Base-by-base conservation (phyloP, 1,284 basidiomycete species). In the Boletus sp. region DNA sequence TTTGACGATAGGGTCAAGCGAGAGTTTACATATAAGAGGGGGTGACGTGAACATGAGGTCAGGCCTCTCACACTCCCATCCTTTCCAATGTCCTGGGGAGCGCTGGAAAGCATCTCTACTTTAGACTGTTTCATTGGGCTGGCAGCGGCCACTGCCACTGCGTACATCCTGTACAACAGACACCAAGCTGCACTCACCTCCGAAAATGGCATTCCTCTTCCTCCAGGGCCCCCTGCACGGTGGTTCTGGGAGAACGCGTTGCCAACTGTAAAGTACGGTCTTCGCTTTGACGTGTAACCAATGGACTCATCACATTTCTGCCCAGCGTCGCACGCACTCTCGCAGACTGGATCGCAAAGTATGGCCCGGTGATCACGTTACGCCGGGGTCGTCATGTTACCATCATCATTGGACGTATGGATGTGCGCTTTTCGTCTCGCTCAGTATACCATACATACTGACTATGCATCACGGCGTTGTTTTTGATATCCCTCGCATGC, bases 291-390 rank as follows among this genome's bases (percentile, higher is more conserved):
- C 6, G 44, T 14, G 2, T 17, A 28, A 19, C 2, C 14, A 13
- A 28, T 35, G 4, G 10, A 31, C n/a, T 37, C 16, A n/a, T 35
- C n/a, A 16, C 13, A 6, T n/a, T 31, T 14, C 9, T 46, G 17
- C 6, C 17, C 13, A 73, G 69, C 11, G 56, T 70, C 35, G 63
- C 59, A 19, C 59, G 33, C 30, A 61, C 55, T 1, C 57, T 71
- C 21, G 57, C 64, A 10, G 66, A 72, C 17, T 74, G 68, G 75
- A 55, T 72, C 7, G 55, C 68, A 6, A 47, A 71, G 51, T 79
- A 79, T 52, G 78, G 77, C 0, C 70, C 77, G 1, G 65, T 77
- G 2, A 59, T 76, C 48, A 64, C 70, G 0, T 59, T 77, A 25
- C 62, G 69, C 35, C 67, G 69, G 33, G 74, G 74, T 4, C 63